These are phyloP conservation scores for Diaporthe australafricana DNA, from an alignment of 2,329 filamentous ascomycete genomes.

Conservation along the genomic window DNA sequence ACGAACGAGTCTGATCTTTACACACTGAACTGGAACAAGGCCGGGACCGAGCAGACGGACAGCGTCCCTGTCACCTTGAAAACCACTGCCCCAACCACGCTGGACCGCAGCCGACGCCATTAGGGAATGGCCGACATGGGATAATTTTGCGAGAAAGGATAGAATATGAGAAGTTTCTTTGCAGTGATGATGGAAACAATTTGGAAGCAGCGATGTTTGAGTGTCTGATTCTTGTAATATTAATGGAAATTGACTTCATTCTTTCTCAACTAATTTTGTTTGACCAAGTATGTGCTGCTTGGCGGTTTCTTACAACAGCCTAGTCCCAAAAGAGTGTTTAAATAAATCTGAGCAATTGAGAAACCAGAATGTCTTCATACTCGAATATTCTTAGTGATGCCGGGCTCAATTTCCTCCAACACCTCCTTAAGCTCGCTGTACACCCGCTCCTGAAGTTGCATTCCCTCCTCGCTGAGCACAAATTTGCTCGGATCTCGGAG, in stretches of 20 bases:
- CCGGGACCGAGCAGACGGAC: slow-evolving; percentile 23
- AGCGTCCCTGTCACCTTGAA: slow-evolving; percentile 33
- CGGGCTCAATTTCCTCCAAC: slow-evolving; percentile 56
- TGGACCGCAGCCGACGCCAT: background rate
- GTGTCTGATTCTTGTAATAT: slow-evolving; percentile 14
- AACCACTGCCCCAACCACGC: slow-evolving; percentile 6
- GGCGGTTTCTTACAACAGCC: no score
- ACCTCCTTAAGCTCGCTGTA: slow-evolving; percentile 56
- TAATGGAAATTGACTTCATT: slow-evolving; percentile 18
- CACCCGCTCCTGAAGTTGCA: slow-evolving; percentile 48
- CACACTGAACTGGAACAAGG: slow-evolving; percentile 32
- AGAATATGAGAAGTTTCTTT: background rate
- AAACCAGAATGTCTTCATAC: background rate
- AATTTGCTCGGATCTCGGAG: slow-evolving; percentile 44
- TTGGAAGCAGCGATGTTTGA: background rate
- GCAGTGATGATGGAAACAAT: background rate
- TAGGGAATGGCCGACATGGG: background rate
- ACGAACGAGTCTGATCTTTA: slow-evolving; percentile 19
- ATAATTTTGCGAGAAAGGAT: no score
- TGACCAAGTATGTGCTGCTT: background rate
- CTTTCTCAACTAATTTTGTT: background rate
- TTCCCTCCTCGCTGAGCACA: slow-evolving; percentile 52
- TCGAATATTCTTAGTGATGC: slow-evolving; percentile 50
- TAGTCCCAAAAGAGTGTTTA: no score
- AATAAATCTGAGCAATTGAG: no score